Base-by-base conservation (phyloP, 345 rosid genomes). In the Gossypium arboreum region DNA sequence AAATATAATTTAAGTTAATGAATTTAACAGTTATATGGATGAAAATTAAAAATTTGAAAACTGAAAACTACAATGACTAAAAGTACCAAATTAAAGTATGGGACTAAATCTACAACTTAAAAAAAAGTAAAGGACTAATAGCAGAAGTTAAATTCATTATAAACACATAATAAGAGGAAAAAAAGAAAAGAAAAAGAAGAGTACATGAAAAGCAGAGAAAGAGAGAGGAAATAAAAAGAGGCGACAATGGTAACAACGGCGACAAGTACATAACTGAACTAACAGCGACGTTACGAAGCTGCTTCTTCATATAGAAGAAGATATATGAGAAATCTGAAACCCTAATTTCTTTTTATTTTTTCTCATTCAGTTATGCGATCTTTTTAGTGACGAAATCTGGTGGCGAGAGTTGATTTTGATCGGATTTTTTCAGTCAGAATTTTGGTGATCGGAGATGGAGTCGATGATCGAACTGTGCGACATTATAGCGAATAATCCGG, bases 381-480 rank as follows among this genome's bases (percentile, higher is more conserved):
- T 63, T 24, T 73, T 34, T 29, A 16, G 29, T 51, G 71, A 27
- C 27, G 65, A 50, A 29, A 44, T 47, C 57, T 24, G 56, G 62
- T 58, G 9, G 9, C 5, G 39, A 56, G 50, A 17, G 34, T 47
- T 29, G 7, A 2, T 68, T 18, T 51, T 50, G 59, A 51, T 75
- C 18, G 24, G 64, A 13, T 45, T 63, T 7, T 1, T 12, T 43
- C 9, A 57, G 27, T 15, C 47, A 0, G 34, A 48, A 25, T 66
- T 25, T 67, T 11, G 50, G 43, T 64, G 64, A 66, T 80, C 44
- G 72, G 16, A 72, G 64, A 92, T 93, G 99, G 97, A 96, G 81
- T 86, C 99, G 43, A 81, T 96, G 86, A 77, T 86, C 78, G 94
- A 91, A 84, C 89, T 96, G 12, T 89, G 93, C 81, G 99, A 96